Conservation (phyloP, 805 yeast genomes). For the Metschnikowia chrysomelidarum region DNA sequence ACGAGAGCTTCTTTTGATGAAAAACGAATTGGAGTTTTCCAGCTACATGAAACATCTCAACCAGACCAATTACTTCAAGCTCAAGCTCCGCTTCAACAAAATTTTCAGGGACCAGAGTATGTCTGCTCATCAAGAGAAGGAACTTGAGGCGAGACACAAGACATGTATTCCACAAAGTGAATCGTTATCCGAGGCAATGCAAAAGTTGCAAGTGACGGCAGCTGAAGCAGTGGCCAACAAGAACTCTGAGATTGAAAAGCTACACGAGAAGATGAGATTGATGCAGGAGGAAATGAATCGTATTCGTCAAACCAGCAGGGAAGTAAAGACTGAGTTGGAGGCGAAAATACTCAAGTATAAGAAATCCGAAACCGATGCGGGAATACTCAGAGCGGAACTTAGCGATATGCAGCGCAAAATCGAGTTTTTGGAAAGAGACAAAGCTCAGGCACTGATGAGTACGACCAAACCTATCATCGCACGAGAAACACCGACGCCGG, state of each 20-base stretch:
- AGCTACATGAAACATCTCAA: conserved; percentile 49
- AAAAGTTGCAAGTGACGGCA: conserved; percentile 13
- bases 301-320: neutral
- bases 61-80: conserved; percentile 14
- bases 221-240: conserved; percentile 7
- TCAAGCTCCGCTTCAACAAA: conserved; percentile 14
- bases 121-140: neutral
- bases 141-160: neutral
- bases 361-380: conserved; percentile 16
- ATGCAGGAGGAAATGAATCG: neutral
- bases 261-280: conserved; percentile 13
- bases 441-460: no score
- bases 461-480: neutral
- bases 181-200: conserved; percentile 7
- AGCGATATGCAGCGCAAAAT: conserved; percentile 1
- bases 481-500: neutral
- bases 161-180: neutral
- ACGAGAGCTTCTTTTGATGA: conserved; percentile 53
- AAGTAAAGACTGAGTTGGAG: neutral
- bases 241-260: conserved; percentile 11
- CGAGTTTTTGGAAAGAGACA: neutral
- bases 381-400: conserved; percentile 10
- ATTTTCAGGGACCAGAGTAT: conserved; percentile 4
- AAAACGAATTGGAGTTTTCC: conserved; percentile 62
- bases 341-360: conserved; percentile 23